A percentile compares a stretch with the other conserved stretches of the same genome.
Conservation (phyloP, 2,329 filamentous ascomycete genomes). For the Colletotrichum chrysophilum region DNA sequence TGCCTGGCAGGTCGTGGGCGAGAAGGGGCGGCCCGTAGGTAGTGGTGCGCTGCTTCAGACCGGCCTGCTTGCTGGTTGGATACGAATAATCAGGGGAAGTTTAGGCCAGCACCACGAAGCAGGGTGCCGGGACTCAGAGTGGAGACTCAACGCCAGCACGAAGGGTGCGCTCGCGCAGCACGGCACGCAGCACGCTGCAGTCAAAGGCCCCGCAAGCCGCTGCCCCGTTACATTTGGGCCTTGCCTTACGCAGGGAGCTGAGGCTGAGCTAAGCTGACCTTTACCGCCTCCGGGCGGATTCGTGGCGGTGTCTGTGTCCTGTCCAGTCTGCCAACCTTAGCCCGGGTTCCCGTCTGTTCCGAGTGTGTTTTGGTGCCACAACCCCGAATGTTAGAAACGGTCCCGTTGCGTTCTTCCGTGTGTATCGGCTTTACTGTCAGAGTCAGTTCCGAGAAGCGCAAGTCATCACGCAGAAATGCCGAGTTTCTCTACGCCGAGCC, state of each 20-base stretch:
- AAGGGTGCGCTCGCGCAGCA: background rate
- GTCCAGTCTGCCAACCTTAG: background rate
- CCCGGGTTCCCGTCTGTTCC: background rate
- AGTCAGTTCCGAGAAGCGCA: background rate
- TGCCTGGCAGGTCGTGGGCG: background rate
- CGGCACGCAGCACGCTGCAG: background rate
- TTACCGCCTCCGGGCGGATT: background rate
- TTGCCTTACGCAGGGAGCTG: constrained; percentile 1
- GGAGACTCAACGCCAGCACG: background rate
- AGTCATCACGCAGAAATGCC: background rate
- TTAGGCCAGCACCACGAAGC: background rate
- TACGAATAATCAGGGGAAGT: constrained; percentile 10
- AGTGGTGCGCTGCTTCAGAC: background rate
- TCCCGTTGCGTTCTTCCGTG: background rate
- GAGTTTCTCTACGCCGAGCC: background rate
- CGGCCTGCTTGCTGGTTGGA: background rate
- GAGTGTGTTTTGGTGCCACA: background rate
- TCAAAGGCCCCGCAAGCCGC: background rate
- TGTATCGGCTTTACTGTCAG: background rate
- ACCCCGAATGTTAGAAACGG: background rate
- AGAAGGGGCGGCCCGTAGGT: constrained; percentile 5
- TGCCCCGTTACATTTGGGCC: background rate
- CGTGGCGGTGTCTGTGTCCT: background rate
- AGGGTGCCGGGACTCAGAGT: background rate
- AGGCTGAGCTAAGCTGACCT: background rate